These are phyloP conservation scores for Pezicula carpinea DNA, from an alignment of 2,329 filamentous ascomycete species.

Conservation along the genomic window DNA sequence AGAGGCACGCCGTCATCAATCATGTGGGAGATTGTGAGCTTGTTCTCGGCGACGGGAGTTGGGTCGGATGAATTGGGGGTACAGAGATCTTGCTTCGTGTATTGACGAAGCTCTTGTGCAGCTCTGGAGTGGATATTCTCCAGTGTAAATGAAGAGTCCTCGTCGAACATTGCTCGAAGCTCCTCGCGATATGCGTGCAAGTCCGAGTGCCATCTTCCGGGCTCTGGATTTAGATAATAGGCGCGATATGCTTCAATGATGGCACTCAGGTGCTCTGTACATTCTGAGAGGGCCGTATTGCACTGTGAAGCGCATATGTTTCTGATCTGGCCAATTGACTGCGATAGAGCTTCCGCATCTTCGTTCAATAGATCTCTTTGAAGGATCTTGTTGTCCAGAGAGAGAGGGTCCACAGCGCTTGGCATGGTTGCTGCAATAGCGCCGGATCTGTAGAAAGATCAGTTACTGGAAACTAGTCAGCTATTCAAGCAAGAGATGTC, in stretches of 20 bases:
- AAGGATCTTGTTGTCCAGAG: slow-evolving; percentile 18
- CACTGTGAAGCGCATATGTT: slow-evolving; percentile 18
- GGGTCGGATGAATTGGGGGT: slow-evolving; percentile 5
- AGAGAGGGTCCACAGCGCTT: slow-evolving; percentile 14
- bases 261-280: slow-evolving; percentile 11
- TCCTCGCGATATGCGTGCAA: slow-evolving; percentile 14
- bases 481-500: not conserved
- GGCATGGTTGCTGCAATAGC: not conserved
- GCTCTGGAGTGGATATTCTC: slow-evolving; percentile 19
- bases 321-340: slow-evolving; percentile 15
- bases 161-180: slow-evolving; percentile 17
- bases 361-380: slow-evolving; percentile 18
- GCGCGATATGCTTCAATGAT: slow-evolving; percentile 22
- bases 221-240: slow-evolving; percentile 22
- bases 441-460: slow-evolving; percentile 2
- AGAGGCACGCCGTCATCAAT: slow-evolving; percentile 11
- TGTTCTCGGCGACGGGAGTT: slow-evolving; percentile 5
- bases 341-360: slow-evolving; percentile 16
- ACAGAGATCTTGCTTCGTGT: slow-evolving; percentile 20
- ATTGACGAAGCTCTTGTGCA: slow-evolving; percentile 16
- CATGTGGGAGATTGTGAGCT: slow-evolving; percentile 4
- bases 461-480: not conserved
- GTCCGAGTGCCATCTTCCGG: slow-evolving; percentile 17
- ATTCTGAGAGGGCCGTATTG: not conserved
- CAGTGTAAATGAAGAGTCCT: slow-evolving; percentile 10